Conservation (phyloP, 306 rosid genomes). For the Pyrus betulifolia region DNA sequence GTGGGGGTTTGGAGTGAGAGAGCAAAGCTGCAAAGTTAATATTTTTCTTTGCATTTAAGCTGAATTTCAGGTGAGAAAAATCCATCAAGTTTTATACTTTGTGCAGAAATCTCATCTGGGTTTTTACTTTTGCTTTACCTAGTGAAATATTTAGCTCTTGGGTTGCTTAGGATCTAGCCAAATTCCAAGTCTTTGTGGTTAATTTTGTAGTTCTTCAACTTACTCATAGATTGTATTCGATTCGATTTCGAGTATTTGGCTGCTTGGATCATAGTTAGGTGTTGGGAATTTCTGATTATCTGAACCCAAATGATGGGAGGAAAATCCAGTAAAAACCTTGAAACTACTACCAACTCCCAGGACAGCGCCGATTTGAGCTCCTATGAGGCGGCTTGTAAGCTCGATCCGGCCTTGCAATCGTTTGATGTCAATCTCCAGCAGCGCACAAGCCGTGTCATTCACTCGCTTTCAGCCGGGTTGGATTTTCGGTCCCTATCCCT, state of each 20-base stretch:
- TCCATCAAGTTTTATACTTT: not conserved
- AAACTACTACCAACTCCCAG: conserved; percentile 33
- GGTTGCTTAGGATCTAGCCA: conserved; percentile 7
- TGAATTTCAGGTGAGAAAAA: conserved; percentile 26
- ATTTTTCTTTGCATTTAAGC: conserved; percentile 14
- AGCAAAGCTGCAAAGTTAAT: not conserved
- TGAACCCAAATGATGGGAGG: conserved; percentile 60
- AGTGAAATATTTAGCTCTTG: conserved; percentile 1
- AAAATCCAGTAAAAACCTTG: conserved; percentile 46
- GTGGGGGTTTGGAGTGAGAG: conserved; percentile 13
- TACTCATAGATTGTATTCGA: not conserved
- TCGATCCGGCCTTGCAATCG: conserved; percentile 54
- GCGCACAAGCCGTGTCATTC: conserved; percentile 58
- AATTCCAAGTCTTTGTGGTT: not conserved
- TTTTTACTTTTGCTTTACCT: not conserved
- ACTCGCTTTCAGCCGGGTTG: conserved; percentile 54
- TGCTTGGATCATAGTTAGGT: not conserved
- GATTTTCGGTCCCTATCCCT: conserved; percentile 50
- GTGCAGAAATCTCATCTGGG: not conserved
- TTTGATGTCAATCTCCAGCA: conserved; percentile 58
- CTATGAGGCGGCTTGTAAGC: conserved; percentile 67
- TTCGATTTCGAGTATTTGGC: not conserved
- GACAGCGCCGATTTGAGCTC: conserved; percentile 51
- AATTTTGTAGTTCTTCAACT: not conserved
- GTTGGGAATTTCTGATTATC: not conserved